These are phyloP conservation scores for Ogataea nitratoaversa DNA, from an alignment of 805 yeast species.

Conservation along the genomic window DNA sequence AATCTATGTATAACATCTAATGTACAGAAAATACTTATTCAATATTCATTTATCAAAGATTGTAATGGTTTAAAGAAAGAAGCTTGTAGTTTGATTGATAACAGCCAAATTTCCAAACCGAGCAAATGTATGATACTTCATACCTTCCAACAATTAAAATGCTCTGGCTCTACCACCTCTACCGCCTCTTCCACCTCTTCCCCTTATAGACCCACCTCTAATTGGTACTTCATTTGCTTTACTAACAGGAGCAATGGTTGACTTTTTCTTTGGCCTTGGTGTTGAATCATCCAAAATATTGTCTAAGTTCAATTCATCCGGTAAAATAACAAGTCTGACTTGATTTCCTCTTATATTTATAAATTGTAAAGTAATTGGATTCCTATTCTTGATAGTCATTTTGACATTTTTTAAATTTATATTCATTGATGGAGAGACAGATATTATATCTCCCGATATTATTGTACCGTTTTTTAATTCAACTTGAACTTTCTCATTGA, in stretches of 20 bases:
- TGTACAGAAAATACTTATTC: neutral
- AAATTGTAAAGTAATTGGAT: conserved; percentile 66
- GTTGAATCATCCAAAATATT: conserved; percentile 50
- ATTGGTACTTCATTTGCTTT: conserved; percentile 12
- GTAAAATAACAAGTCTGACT: conserved; percentile 75
- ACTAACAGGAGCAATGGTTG: conserved; percentile 38
- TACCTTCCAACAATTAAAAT: conserved; percentile 18
- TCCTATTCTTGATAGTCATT: conserved; percentile 68
- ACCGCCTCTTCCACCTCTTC: conserved; percentile 24
- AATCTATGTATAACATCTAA: conserved; percentile 1
- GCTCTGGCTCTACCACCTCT: conserved; percentile 31
- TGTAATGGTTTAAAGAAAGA: too few relatives aligned
- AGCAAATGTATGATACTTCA: too few relatives aligned
- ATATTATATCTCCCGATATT: conserved; percentile 75
- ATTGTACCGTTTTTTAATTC: conserved; percentile 90
- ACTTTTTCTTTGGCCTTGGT: conserved; percentile 37
- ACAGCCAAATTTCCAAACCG: too few relatives aligned
- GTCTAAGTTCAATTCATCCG: conserved; percentile 80
- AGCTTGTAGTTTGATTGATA: too few relatives aligned
- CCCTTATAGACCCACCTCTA: conserved; percentile 21
- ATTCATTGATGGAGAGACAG: conserved; percentile 91
- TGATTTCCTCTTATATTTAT: conserved; percentile 88
- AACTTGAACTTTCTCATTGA: conserved; percentile 82
- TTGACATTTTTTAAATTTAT: conserved; percentile 75
- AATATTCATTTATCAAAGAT: too few relatives aligned